Evolutionary conservation across 2,329 filamentous ascomycete genomes (phyloP), one percentile per base, ranked within the genome.

Genomic region (Mycosphaerelloides madeirae): DNA sequence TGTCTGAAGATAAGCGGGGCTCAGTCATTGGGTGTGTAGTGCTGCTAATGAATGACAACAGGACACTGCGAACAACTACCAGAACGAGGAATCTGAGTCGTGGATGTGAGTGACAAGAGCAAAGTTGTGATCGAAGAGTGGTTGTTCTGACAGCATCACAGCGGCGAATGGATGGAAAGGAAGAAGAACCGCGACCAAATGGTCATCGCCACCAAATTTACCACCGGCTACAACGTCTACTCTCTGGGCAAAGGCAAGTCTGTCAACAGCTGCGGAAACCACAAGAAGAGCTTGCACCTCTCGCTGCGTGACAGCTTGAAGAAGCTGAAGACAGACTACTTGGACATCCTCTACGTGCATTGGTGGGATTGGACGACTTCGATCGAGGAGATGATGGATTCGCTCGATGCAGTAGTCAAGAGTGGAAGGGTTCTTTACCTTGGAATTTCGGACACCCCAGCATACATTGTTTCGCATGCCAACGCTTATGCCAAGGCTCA

Each of bases 261-360:
- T 14, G 69, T 76, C 32, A 86, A 85, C 66, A 73, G 63, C 43
- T 55, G 49, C 13, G 83, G 83, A 3, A 85, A 84, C 57, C 74
- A 78, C 34, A 70, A 76, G 43, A 84, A 84, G 64, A 80, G 74
- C 44, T 59, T 86, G 31, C 72, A 74, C 33, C 78, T 66, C 69
- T 81, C 48, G 71, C 41, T 65, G 7, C 44, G 56, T 8, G 60
- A 59, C 35, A 58, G 52, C 5, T 41, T 65, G 47, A 60, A 60
- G 46, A 84, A 80, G 65, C 71, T 83, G 41, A 74, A 81, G 64
- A 85, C 83, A 0, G 73, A 78, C 41, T 88, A 86, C 58, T 79
- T 87, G 45, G 84, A 88, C 57, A 59, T 84, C 34, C 51, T 61
- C 7, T 58, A 60, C 39, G 41, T 61, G 22, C 66, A 69, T 49